Percentiles rank a stretch among this genome's conserved stretches.
phyloP scores from a whole-genome alignment of 106 monocot species.

The Dendrobium nobile region DNA sequence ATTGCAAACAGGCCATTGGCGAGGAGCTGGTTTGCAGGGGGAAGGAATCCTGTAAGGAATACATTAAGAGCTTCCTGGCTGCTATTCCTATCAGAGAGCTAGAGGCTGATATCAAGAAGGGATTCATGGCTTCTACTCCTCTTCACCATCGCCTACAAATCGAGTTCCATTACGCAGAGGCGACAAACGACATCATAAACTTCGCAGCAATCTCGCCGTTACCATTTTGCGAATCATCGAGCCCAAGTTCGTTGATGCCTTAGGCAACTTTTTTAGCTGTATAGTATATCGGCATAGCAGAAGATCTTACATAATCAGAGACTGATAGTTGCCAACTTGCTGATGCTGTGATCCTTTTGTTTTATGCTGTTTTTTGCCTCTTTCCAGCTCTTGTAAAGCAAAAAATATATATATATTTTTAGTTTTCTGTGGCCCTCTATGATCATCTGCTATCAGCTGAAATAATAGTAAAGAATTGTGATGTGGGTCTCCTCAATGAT shows the following conservation, averaged over 20 bases:
- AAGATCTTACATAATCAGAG: neutral
- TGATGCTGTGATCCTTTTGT: no score
- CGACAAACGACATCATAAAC: constrained; percentile 4
- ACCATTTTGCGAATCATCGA: neutral
- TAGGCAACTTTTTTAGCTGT: neutral
- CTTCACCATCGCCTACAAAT: constrained; percentile 6
- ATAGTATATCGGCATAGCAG: neutral
- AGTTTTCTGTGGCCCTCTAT: no score
- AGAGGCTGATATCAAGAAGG: constrained; percentile 7
- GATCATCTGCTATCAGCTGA: no score
- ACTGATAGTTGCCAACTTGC: neutral
- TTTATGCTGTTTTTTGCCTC: neutral
- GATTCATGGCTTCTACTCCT: neutral
- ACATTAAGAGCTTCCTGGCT: constrained; percentile 87
- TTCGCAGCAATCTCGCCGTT: neutral
- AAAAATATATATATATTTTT: neutral
- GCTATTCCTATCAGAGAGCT: constrained; percentile 76
- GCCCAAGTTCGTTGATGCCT: neutral
- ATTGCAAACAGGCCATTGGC: neutral
- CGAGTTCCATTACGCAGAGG: constrained; percentile 16
- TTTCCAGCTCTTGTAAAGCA: neutral
- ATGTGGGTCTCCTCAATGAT: no score
- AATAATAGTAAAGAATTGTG: no score
- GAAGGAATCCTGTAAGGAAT: constrained; percentile 82
- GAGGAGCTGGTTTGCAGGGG: constrained; percentile 38